A percentile compares a stretch with the other conserved stretches of the same genome.
These are phyloP conservation scores for Pichia sp. DNA, from an alignment of 1,139 yeast species.

Conservation along the genomic window DNA sequence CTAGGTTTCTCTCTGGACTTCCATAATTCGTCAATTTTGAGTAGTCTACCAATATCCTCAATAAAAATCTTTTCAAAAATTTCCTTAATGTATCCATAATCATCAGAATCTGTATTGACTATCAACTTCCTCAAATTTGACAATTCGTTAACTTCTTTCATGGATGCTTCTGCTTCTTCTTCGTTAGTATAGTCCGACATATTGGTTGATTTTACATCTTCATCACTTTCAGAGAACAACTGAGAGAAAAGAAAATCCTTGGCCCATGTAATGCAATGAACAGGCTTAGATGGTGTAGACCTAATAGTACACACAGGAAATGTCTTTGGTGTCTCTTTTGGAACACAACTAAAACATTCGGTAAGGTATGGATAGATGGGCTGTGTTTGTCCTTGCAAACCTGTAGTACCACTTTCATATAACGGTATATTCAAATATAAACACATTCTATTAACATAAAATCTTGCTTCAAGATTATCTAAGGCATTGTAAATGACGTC, in stretches of 20 bases:
- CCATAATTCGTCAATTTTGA: conserved; percentile 74
- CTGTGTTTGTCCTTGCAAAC: conserved; percentile 87
- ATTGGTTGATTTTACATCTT: conserved; percentile 26
- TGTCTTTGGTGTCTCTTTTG: conserved; percentile 80
- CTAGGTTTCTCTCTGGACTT: conserved; percentile 58
- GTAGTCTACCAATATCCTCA: conserved; percentile 67
- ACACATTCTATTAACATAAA: conserved; percentile 80
- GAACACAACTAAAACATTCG: conserved; percentile 90
- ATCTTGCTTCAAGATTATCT: conserved; percentile 87
- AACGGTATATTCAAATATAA: conserved; percentile 67
- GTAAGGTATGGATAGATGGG: conserved; percentile 78
- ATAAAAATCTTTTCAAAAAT: conserved; percentile 53
- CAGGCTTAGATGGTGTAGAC: conserved; percentile 93
- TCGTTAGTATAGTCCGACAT: conserved; percentile 54
- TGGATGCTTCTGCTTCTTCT: conserved; percentile 60
- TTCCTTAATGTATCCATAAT: conserved; percentile 31
- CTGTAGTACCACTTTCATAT: conserved; percentile 94
- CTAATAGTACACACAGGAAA: conserved; percentile 96
- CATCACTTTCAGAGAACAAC: conserved; percentile 53
- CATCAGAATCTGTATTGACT: conserved; percentile 17
- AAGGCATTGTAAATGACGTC: conserved; percentile 81
- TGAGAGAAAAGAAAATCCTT: conserved; percentile 82
- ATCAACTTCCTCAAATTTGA: conserved; percentile 50
- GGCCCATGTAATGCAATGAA: conserved; percentile 97
- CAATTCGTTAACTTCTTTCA: conserved; percentile 72